Evolutionary conservation across 2,329 filamentous ascomycete species (phyloP), one percentile per base, ranked within the genome.

Genomic region (Talaromyces albobiverticillius): DNA sequence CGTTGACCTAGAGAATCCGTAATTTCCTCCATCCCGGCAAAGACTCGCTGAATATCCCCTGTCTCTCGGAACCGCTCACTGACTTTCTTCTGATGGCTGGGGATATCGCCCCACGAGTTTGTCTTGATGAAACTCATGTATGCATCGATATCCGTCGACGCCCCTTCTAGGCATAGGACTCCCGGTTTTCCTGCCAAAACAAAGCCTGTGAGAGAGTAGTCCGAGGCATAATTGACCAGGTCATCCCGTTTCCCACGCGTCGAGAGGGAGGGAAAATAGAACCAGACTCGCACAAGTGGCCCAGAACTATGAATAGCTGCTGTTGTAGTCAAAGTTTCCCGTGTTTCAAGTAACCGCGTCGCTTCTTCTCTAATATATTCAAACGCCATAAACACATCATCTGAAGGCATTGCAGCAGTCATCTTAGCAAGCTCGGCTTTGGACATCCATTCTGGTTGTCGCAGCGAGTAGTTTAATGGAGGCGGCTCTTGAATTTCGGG

Each of bases 111-210:
- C 82, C 82, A 85, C 51, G 79, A 82, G 59, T 84, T 79, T 5
- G 81, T 84, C 67, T 84, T 84, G 68, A 85, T 84, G 54, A 81
- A 84, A 25, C 74, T 79, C 82, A 85, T 85, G 59, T 83, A 85
- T 9, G 76, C 76, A 53, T 85, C 82, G 2, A 85, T 75, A 23
- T 71, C 63, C 7, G 60, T 46, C 0, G 79, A 78, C 0, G 51
- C 4, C 32, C 32, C 32, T 14, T 36, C 32, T 6, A 36, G 32
- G 8, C 32, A 36, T 16, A 36, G n/a, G 63, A 77, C 68, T 2
- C 82, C 82, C 0, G 82, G 82, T 57, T 85, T 85, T 0, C 82
- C 82, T 0, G 82, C 82, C 14, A 82, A 70, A 3, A 85, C 75
- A 59, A 85, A 85, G 0, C 82, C 82, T 0, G 82, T 84, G 0